These are phyloP conservation scores for Crithidia mellificae DNA, from an alignment of 208 protist genomes.

Conservation along the genomic window DNA sequence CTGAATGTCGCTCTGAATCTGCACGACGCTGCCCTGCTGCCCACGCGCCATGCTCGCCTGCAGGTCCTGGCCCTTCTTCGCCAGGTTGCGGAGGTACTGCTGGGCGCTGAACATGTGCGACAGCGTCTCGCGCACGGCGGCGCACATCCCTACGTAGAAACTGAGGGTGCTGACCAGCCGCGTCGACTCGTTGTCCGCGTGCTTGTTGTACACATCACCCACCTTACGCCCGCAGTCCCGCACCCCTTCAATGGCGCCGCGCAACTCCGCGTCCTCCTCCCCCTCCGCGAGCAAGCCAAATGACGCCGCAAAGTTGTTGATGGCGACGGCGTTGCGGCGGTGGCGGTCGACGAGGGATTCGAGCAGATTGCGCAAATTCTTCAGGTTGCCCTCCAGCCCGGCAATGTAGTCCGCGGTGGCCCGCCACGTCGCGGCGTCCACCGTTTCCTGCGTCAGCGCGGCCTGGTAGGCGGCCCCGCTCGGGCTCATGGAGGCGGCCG, in stretches of 20 bases:
- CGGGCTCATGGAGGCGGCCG: constrained; percentile 6
- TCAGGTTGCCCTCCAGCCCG: constrained; percentile 31
- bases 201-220: constrained; percentile 50
- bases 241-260: constrained; percentile 52
- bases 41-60: constrained; percentile 32
- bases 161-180: constrained; percentile 81
- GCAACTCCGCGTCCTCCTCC: constrained; percentile 57
- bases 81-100: constrained; percentile 40
- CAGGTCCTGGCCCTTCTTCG: constrained; percentile 28
- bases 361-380: constrained; percentile 32
- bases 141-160: constrained; percentile 87
- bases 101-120: constrained; percentile 41
- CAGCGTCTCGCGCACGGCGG: constrained; percentile 67
- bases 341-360: constrained; percentile 34
- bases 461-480: constrained; percentile 28
- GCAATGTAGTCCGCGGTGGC: constrained; percentile 32
- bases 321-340: constrained; percentile 20
- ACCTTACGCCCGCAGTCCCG: constrained; percentile 65
- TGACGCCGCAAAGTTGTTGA: constrained; percentile 34
- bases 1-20: constrained; percentile 39
- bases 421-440: constrained; percentile 36
- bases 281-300: constrained; percentile 41
- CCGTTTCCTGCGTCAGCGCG: constrained; percentile 29
- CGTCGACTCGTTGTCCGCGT: constrained; percentile 68
- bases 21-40: constrained; percentile 27